Evolutionary conservation across 345 rosid genomes (phyloP).

Genomic region (Lumnitzera racemosa): DNA sequence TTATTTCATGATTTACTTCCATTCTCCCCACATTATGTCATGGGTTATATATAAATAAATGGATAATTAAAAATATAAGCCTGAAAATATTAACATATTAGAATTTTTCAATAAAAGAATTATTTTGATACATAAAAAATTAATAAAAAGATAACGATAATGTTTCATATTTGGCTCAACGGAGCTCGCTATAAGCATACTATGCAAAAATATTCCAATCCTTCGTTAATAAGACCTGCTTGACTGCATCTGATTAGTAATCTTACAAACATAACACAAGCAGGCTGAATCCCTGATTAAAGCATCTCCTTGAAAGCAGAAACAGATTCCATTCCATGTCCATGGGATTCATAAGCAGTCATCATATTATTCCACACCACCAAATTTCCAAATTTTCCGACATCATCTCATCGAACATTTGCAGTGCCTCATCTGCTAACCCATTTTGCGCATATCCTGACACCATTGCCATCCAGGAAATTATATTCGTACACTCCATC

Average conservation of each 20-base stretch:
- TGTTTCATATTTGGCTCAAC: slow-evolving; percentile 38
- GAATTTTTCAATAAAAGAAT: too few relatives aligned
- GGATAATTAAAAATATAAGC: too few relatives aligned
- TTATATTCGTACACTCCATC: slow-evolving; percentile 28
- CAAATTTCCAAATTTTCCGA: slow-evolving; percentile 15
- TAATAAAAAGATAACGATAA: slow-evolving; percentile 3
- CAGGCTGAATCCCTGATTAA: slow-evolving; percentile 26
- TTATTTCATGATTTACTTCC: too few relatives aligned
- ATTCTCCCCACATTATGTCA: too few relatives aligned
- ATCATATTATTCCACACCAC: slow-evolving; percentile 52
- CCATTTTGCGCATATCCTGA: slow-evolving; percentile 31
- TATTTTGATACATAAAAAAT: too few relatives aligned
- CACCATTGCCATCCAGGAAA: slow-evolving; percentile 42
- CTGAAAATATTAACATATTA: too few relatives aligned
- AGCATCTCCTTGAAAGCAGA: slow-evolving; percentile 34
- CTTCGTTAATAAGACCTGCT: slow-evolving; percentile 32
- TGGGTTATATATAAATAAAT: too few relatives aligned
- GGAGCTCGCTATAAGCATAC: slow-evolving; percentile 27
- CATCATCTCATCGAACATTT: slow-evolving; percentile 27
- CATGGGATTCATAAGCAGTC: slow-evolving; percentile 40
- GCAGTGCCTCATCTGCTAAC: slow-evolving; percentile 24
- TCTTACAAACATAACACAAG: slow-evolving; percentile 41
- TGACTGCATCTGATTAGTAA: slow-evolving; percentile 57
- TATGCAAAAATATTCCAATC: slow-evolving; percentile 29
- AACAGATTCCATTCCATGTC: slow-evolving; percentile 22